These are phyloP conservation scores for Paraurostyla sp. DNA, from an alignment of 73 alveolate genomes.

Conservation along the genomic window DNA sequence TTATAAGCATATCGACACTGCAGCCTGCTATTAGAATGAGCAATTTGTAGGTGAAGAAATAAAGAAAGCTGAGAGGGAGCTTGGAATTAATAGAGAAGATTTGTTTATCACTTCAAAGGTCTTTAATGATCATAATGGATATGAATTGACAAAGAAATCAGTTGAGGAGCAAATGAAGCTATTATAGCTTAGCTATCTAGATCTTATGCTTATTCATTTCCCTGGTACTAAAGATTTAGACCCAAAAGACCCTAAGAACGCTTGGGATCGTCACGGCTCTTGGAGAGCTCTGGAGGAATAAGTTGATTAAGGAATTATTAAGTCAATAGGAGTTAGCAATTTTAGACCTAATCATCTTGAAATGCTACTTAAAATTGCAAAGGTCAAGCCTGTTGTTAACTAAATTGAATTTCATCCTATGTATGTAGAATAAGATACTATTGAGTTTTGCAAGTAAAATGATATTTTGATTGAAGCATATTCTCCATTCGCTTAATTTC, in stretches of 20 bases:
- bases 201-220: background rate
- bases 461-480: background rate
- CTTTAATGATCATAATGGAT: conserved; percentile 65
- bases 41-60: conserved; percentile 79
- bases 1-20: conserved; percentile 81
- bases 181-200: conserved; percentile 60
- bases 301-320: conserved; percentile 59
- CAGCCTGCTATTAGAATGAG: conserved; percentile 80
- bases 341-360: conserved; percentile 60
- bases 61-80: conserved; percentile 73
- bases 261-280: conserved; percentile 53
- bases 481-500: background rate
- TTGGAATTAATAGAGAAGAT: conserved; percentile 80
- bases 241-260: conserved; percentile 3
- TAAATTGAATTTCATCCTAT: conserved; percentile 71
- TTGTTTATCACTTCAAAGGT: conserved; percentile 75
- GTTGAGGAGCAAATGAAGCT: conserved; percentile 61
- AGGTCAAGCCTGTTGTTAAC: conserved; percentile 71
- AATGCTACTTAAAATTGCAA: conserved; percentile 36
- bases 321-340: conserved; percentile 72
- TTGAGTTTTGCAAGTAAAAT: background rate
- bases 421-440: background rate
- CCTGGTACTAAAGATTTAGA: background rate
- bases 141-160: conserved; percentile 64
- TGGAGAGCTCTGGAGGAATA: conserved; percentile 75